Percentiles rank a stretch among this genome's conserved stretches.
phyloP scores from a whole-genome alignment of 2,329 filamentous ascomycete genomes.

The Fusarium sp. region DNA sequence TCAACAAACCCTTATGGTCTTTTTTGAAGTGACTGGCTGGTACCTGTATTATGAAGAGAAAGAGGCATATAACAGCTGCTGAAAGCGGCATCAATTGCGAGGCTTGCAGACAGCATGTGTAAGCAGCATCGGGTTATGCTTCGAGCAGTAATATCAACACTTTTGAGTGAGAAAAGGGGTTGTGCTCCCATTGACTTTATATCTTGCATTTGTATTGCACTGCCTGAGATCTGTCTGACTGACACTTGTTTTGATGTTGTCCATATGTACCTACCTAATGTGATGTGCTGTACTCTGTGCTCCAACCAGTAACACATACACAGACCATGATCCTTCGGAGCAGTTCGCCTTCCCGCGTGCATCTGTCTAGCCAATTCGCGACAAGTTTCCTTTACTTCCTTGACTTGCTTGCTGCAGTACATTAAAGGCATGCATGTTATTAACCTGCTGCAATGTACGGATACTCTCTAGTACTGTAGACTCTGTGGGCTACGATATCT shows the following conservation, averaged over 20 bases:
- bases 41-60: not conserved
- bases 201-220: constrained; percentile 45
- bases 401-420: constrained; percentile 1
- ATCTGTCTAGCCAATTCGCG: constrained; percentile 22
- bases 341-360: constrained; percentile 26
- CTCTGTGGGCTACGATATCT: constrained; percentile 1
- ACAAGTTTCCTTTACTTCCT: constrained; percentile 18
- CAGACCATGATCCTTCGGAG: constrained; percentile 8
- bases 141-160: not conserved
- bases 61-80: constrained; percentile 6
- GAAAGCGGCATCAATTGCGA: constrained; percentile 36
- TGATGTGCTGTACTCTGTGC: not conserved
- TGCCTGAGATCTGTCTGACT: constrained; percentile 43
- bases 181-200: constrained; percentile 40
- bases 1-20: constrained; percentile 24
- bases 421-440: not conserved
- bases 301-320: constrained; percentile 3
- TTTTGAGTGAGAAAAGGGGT: constrained; percentile 18
- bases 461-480: not conserved
- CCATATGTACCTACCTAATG: not conserved
- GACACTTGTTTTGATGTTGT: constrained; percentile 20
- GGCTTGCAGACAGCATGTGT: not conserved
- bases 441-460: not conserved
- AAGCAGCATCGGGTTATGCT: not conserved
- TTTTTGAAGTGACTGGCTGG: not conserved